Conservation (phyloP, 257 asterid genomes). For the Capsicum pubescens region DNA sequence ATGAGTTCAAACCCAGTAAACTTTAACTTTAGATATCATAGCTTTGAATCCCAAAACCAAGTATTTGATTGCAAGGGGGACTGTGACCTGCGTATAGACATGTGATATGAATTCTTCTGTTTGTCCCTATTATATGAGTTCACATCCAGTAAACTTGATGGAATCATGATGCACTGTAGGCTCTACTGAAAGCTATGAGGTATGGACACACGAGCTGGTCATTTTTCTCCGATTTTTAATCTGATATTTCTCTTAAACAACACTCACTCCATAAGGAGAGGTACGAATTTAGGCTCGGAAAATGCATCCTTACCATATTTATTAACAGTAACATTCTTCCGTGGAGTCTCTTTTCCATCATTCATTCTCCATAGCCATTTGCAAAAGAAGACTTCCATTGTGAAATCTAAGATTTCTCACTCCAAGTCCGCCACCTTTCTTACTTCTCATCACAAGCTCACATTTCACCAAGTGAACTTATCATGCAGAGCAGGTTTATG, state of each 20-base stretch:
- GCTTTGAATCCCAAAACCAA: not conserved
- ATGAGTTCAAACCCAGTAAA: not conserved
- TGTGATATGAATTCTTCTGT: not conserved
- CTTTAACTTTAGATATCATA: not conserved
- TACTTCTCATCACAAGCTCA: not conserved
- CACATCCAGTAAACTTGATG: not conserved
- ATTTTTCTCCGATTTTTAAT: no score
- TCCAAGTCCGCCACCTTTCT: not conserved
- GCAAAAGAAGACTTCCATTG: not conserved
- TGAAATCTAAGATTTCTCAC: constrained; percentile 2
- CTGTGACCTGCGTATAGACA: not conserved
- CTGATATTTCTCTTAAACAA: no score
- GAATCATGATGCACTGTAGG: no score
- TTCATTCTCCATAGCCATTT: not conserved
- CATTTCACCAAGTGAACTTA: not conserved
- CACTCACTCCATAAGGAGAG: no score
- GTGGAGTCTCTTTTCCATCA: not conserved
- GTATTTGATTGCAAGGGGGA: not conserved
- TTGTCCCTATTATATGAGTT: constrained; percentile 3
- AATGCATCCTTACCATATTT: not conserved
- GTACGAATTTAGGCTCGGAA: not conserved
- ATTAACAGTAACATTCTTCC: not conserved
- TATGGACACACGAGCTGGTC: no score
- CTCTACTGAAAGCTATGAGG: no score
- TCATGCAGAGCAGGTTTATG: no score